phyloP scores from a whole-genome alignment of 2,329 filamentous ascomycete genomes.

The Paradendryphiella salina region DNA sequence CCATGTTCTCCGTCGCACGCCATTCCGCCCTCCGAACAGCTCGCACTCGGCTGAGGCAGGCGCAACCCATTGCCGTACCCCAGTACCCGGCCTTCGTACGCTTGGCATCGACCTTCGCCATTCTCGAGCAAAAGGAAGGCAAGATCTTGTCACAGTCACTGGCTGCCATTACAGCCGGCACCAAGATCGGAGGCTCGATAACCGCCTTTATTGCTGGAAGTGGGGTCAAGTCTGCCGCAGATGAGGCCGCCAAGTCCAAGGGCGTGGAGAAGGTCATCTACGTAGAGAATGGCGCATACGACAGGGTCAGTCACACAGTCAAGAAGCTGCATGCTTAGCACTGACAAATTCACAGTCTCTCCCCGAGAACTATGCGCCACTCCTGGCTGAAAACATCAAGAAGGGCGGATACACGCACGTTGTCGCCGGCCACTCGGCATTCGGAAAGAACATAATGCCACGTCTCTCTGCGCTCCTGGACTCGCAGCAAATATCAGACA shows the following conservation, averaged over 20 bases:
- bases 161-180: conserved; percentile 81
- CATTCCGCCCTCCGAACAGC: conserved; percentile 44
- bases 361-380: conserved; percentile 89
- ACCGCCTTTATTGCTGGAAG: conserved; percentile 86
- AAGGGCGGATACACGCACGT: conserved; percentile 93
- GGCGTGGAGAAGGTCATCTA: conserved; percentile 90
- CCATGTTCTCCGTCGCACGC: conserved; percentile 46
- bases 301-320: conserved; percentile 65
- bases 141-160: conserved; percentile 81
- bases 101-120: conserved; percentile 82
- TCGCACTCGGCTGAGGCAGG: conserved; percentile 51
- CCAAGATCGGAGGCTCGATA: conserved; percentile 81
- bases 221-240: conserved; percentile 73
- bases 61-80: conserved; percentile 41
- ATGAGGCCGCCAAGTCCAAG: conserved; percentile 83
- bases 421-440: conserved; percentile 87
- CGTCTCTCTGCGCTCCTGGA: conserved; percentile 90
- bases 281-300: conserved; percentile 86
- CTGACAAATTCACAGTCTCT: conserved; percentile 61
- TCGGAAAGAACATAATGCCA: conserved; percentile 93
- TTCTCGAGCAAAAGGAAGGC: conserved; percentile 91
- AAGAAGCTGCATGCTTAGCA: too few relatives aligned
- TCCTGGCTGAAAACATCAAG: conserved; percentile 95
- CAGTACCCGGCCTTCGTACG: conserved; percentile 63
- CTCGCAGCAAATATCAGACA: conserved; percentile 90